Evolutionary conservation across 106 monocot species (phyloP).

Genomic region (Amphibolis antarctica): DNA sequence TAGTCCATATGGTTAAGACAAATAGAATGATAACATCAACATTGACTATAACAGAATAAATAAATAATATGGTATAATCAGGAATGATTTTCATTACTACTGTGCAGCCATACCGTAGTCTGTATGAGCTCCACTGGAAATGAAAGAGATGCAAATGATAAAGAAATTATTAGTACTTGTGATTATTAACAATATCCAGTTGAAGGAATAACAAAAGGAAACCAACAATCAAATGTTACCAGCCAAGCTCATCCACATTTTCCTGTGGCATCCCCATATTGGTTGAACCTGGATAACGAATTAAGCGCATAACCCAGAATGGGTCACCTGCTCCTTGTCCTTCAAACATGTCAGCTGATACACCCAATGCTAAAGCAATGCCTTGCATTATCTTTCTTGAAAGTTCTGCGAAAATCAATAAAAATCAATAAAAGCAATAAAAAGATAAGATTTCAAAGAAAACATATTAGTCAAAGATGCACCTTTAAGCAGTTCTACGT

Average conservation of each 20-base stretch:
- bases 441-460: too few relatives aligned
- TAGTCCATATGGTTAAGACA: too few relatives aligned
- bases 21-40: too few relatives aligned
- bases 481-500: conserved; percentile 60
- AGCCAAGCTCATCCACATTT: conserved; percentile 54
- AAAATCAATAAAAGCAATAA: too few relatives aligned
- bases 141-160: background rate
- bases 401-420: conserved; percentile 64
- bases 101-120: conserved; percentile 68
- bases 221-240: conserved; percentile 38
- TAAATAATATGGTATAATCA: too few relatives aligned
- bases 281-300: conserved; percentile 70
- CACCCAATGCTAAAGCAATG: conserved; percentile 86
- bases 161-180: background rate
- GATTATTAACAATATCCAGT: background rate
- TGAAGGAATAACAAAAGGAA: background rate
- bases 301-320: conserved; percentile 77
- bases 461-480: background rate
- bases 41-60: too few relatives aligned
- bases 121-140: conserved; percentile 90
- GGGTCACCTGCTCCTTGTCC: conserved; percentile 66
- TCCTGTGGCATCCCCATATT: conserved; percentile 14
- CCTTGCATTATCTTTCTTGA: conserved; percentile 92
- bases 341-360: conserved; percentile 63
- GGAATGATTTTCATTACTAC: background rate